Conservation (phyloP, 2,329 filamentous ascomycete species). For the Fusarium nanum region DNA sequence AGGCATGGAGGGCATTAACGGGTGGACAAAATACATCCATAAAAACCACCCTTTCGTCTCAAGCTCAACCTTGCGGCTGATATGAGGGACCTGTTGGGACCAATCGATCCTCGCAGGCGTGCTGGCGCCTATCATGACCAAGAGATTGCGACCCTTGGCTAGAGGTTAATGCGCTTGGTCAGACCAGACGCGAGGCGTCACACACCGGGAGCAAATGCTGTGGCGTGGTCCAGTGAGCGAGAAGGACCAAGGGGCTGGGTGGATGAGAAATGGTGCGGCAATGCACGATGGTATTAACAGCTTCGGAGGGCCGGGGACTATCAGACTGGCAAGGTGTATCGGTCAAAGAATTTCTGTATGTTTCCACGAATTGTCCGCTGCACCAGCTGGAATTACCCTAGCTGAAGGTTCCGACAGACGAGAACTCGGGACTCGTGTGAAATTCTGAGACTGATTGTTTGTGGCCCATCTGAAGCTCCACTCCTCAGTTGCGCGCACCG, state of each 20-base stretch:
- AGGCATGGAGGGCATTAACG: slow-evolving; percentile 71
- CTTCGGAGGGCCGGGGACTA: slow-evolving; percentile 58
- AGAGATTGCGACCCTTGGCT: slow-evolving; percentile 57
- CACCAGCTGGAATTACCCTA: slow-evolving; percentile 46
- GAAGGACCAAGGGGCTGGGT: slow-evolving; percentile 40
- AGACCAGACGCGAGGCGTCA: slow-evolving; percentile 60
- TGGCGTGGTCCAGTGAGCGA: slow-evolving; percentile 57
- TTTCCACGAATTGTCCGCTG: slow-evolving; percentile 55
- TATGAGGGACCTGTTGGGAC: slow-evolving; percentile 59
- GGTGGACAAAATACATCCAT: slow-evolving; percentile 94
- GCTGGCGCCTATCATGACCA: slow-evolving; percentile 63
- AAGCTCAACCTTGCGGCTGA: slow-evolving; percentile 53
- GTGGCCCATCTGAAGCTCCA: slow-evolving; percentile 61
- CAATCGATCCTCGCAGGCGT: slow-evolving; percentile 47
- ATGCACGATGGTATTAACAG: slow-evolving; percentile 37
- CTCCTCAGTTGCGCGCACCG: slow-evolving; percentile 45
- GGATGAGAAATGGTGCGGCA: slow-evolving; percentile 37
- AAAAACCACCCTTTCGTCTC: slow-evolving; percentile 86
- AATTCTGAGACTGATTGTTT: slow-evolving; percentile 60
- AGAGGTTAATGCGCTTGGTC: slow-evolving; percentile 69
- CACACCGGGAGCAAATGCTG: slow-evolving; percentile 57
- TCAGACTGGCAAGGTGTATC: slow-evolving; percentile 53
- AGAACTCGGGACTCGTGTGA: slow-evolving; percentile 48
- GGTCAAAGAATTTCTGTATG: slow-evolving; percentile 60
- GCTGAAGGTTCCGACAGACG: slow-evolving; percentile 59